phyloP scores from a whole-genome alignment of 768 basidiomycete genomes.

The Suillus placidus region DNA sequence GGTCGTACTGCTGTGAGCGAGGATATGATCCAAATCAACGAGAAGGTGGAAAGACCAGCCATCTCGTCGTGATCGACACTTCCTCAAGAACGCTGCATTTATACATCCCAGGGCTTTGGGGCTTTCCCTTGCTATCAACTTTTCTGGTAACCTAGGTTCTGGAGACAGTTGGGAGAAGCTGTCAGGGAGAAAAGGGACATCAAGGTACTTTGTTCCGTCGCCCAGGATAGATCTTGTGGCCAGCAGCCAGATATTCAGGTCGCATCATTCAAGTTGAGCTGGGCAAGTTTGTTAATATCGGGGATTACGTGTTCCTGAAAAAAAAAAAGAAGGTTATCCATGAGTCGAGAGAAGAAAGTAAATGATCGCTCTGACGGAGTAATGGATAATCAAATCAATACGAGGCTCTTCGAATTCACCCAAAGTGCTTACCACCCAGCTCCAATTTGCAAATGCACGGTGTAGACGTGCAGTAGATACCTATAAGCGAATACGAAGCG shows the following conservation, averaged over 20 bases:
- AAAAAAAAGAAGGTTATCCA: not conserved
- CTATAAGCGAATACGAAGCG: not conserved
- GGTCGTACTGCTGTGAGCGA: not conserved
- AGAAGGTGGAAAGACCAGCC: constrained; percentile 1
- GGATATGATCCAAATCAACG: not conserved
- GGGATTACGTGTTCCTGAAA: not conserved
- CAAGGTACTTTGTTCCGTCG: not conserved
- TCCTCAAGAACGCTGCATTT: not conserved
- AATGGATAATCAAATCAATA: not conserved
- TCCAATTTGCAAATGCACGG: not conserved
- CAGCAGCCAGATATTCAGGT: not conserved
- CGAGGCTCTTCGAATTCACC: not conserved
- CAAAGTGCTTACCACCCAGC: not conserved
- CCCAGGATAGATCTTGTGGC: not conserved
- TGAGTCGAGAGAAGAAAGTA: not conserved
- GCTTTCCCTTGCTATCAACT: not conserved
- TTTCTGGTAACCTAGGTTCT: not conserved
- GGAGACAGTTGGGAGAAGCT: not conserved
- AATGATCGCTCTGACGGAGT: not conserved
- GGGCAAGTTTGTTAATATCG: not conserved
- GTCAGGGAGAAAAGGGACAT: not conserved
- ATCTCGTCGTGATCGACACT: not conserved
- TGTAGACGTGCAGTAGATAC: not conserved
- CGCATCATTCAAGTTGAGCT: not conserved
- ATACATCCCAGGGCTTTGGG: not conserved